Evolutionary conservation across 495 filamentous ascomycete genomes (phyloP).

Genomic region (Parathielavia hyrcaniae): DNA sequence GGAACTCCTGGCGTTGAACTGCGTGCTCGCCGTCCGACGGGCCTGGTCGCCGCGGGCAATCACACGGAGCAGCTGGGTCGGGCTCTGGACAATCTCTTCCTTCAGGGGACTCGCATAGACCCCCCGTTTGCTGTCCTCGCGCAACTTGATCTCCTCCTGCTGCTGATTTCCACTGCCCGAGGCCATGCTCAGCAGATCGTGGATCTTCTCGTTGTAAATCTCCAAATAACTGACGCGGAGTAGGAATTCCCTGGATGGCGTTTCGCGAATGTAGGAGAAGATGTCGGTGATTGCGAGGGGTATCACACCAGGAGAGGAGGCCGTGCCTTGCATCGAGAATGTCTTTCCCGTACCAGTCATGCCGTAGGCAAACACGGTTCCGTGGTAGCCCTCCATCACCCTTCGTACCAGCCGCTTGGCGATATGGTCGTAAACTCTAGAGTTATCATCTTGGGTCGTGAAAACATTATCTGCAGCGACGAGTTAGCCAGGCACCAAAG

Average conservation of each 20-base stretch:
- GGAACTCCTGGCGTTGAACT: conserved; percentile 93
- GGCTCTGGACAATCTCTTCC: conserved; percentile 97
- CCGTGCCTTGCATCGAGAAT: conserved; percentile 98
- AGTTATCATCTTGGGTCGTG: conserved; percentile 82
- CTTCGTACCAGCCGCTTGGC: conserved; percentile 91
- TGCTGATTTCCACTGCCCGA: conserved; percentile 42
- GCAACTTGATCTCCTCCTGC: conserved; percentile 88
- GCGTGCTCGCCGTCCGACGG: conserved; percentile 81
- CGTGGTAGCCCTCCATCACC: conserved; percentile 99
- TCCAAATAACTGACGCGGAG: conserved; percentile 96
- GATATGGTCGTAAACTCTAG: conserved; percentile 84
- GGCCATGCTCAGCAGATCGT: conserved; percentile 80
- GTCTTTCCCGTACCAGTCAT: conserved; percentile 99
- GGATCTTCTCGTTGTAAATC: conserved; percentile 97
- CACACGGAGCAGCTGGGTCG: conserved; percentile 87
- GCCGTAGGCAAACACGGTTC: conserved; percentile 96
- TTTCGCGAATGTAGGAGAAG: conserved; percentile 97
- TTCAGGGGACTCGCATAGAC: conserved; percentile 95
- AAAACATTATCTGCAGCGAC: conserved; percentile 80
- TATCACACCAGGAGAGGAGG: conserved; percentile 93
- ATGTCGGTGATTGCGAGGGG: conserved; percentile 97
- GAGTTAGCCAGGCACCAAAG: neutral
- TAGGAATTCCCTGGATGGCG: conserved; percentile 87
- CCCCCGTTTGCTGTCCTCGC: conserved; percentile 91
- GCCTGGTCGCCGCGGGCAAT: conserved; percentile 93